Percentiles rank a stretch among this genome's conserved stretches.
These are phyloP conservation scores for Melaleuca alternifolia DNA, from an alignment of 345 rosid species.

Conservation along the genomic window DNA sequence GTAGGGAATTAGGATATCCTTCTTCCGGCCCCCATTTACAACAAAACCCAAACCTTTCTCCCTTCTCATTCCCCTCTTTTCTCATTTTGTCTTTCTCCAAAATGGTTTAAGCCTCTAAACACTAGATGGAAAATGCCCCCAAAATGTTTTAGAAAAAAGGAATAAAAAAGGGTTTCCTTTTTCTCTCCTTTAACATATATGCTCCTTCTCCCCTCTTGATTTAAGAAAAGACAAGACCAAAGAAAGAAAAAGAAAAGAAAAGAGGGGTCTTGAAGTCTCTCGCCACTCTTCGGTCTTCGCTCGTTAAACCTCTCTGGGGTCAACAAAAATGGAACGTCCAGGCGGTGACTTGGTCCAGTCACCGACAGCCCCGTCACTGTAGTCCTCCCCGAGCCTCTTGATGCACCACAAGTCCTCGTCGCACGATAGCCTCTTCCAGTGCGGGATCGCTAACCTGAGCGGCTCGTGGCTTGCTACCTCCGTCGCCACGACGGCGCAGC, in stretches of 20 bases:
- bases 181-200: not conserved
- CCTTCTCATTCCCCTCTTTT: not conserved
- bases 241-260: not conserved
- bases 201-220: not conserved
- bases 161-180: not conserved
- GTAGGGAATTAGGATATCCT: not conserved
- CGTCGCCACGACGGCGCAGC: slow-evolving; percentile 68
- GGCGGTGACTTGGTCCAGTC: slow-evolving; percentile 96
- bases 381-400: slow-evolving; percentile 75
- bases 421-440: slow-evolving; percentile 75
- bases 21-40: not conserved
- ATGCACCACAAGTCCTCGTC: slow-evolving; percentile 85
- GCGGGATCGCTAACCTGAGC: slow-evolving; percentile 57
- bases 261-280: not conserved
- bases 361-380: slow-evolving; percentile 60
- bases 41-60: not conserved
- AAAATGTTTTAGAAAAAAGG: not conserved
- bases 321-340: slow-evolving; percentile 82
- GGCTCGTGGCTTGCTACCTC: slow-evolving; percentile 51
- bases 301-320: slow-evolving; percentile 74
- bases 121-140: not conserved
- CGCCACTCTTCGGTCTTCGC: not conserved
- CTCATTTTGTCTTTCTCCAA: not conserved
- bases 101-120: not conserved
- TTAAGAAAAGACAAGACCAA: not conserved